Evolutionary conservation across 2,329 filamentous ascomycete species (phyloP).

Genomic region (Cladosporium sp.): DNA sequence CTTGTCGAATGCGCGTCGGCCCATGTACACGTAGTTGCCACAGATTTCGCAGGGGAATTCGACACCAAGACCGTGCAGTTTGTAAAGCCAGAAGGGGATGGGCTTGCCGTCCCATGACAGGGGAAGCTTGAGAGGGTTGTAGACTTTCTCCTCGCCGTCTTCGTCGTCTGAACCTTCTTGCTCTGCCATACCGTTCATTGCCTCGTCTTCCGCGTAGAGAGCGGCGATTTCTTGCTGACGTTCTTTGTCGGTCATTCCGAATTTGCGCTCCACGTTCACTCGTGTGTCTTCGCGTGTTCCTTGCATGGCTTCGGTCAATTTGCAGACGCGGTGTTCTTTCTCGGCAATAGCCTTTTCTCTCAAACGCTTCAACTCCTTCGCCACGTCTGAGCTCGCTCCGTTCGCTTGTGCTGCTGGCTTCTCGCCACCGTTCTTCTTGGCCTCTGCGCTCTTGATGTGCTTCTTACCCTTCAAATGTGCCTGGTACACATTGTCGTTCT

Average conservation of each 20-base stretch:
- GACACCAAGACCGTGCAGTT: slow-evolving; percentile 88
- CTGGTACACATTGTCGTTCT: slow-evolving; percentile 91
- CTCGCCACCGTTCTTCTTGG: slow-evolving; percentile 44
- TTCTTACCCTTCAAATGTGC: slow-evolving; percentile 87
- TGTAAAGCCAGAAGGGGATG: slow-evolving; percentile 98
- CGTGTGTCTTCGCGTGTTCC: slow-evolving; percentile 84
- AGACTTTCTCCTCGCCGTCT: slow-evolving; percentile 72
- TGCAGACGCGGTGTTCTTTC: slow-evolving; percentile 77
- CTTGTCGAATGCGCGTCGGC: slow-evolving; percentile 91
- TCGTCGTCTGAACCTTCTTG: slow-evolving; percentile 65
- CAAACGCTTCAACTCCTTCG: slow-evolving; percentile 42
- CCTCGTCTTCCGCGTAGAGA: slow-evolving; percentile 62
- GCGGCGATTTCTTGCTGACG: slow-evolving; percentile 91
- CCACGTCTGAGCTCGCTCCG: slow-evolving; percentile 21
- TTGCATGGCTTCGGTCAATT: slow-evolving; percentile 75
- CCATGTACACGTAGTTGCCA: slow-evolving; percentile 99
- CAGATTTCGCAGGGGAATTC: slow-evolving; percentile 96
- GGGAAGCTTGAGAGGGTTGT: slow-evolving; percentile 94
- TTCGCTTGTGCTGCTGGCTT: slow-evolving; percentile 27
- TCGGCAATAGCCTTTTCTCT: slow-evolving; percentile 91
- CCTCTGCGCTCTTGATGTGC: slow-evolving; percentile 77
- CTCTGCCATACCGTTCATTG: slow-evolving; percentile 37
- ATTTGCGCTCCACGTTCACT: slow-evolving; percentile 91
- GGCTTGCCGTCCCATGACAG: slow-evolving; percentile 98
- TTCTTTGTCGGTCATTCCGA: slow-evolving; percentile 96